Percentiles rank a stretch among this genome's conserved stretches.
phyloP scores from a whole-genome alignment of 768 basidiomycete genomes.

The Coprinopsis strossmayeri region DNA sequence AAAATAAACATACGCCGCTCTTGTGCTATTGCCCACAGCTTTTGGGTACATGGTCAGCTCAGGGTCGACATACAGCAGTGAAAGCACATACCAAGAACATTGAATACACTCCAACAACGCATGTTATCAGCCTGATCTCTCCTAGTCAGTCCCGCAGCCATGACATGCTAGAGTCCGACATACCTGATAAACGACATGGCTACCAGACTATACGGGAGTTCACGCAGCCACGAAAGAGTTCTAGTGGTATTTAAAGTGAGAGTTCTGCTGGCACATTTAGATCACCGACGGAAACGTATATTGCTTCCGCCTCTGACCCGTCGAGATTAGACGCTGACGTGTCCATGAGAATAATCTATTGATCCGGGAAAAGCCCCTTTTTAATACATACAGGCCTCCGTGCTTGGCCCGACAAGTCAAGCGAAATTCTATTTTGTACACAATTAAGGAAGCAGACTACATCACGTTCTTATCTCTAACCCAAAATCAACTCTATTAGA shows the following conservation, averaged over 20 bases:
- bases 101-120: conserved; percentile 84
- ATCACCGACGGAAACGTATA: background rate
- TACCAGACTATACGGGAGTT: background rate
- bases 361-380: no score
- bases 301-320: background rate
- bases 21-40: conserved; percentile 93
- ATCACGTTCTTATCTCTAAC: background rate
- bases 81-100: conserved; percentile 71
- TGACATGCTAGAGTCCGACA: no score
- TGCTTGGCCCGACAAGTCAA: no score
- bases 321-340: background rate
- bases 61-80: conserved; percentile 5
- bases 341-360: background rate
- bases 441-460: no score
- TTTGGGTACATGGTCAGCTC: conserved; percentile 4
- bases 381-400: no score
- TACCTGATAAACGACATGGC: conserved; percentile 26
- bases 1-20: conserved; percentile 64
- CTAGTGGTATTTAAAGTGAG: background rate
- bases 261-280: conserved; percentile 6
- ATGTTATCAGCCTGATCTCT: conserved; percentile 62
- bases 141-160: no score
- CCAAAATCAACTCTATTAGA: background rate
- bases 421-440: background rate
- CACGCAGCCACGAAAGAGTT: background rate